These are phyloP conservation scores for Plectosphaerella plurivora DNA, from an alignment of 2,329 filamentous ascomycete species.

Conservation along the genomic window DNA sequence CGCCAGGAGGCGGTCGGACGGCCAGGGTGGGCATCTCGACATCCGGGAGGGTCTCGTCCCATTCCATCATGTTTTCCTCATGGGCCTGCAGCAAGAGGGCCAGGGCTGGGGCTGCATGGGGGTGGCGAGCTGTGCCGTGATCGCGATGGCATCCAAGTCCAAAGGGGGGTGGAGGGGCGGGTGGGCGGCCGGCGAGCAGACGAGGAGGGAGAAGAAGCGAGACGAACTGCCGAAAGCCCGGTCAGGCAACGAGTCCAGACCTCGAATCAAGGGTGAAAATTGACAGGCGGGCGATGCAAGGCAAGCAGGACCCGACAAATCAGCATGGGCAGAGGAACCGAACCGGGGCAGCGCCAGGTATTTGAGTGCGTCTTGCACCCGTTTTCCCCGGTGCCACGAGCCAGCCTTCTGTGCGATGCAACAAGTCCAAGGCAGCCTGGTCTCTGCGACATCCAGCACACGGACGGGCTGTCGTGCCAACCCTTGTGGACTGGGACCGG, in stretches of 20 bases:
- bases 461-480: conserved; percentile 1
- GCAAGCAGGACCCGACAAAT: conserved; percentile 1
- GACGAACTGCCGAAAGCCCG: neutral
- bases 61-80: conserved; percentile 7
- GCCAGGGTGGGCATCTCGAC: conserved; percentile 4
- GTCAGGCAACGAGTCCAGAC: neutral
- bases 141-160: neutral
- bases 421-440: neutral
- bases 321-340: neutral
- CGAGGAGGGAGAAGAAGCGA: neutral
- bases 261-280: neutral
- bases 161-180: neutral
- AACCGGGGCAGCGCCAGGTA: neutral
- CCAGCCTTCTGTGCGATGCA: neutral
- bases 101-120: neutral
- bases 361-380: neutral
- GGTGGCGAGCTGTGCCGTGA: neutral
- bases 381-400: neutral
- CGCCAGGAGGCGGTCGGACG: conserved; percentile 1
- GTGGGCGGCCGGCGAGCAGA: too few relatives aligned
- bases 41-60: conserved; percentile 5
- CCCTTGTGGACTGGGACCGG: neutral
- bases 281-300: neutral
- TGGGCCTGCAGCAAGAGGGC: neutral
- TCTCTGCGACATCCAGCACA: neutral